phyloP scores from a whole-genome alignment of 352 stramenopile species.

The Phytophthora pseudosyringae region DNA sequence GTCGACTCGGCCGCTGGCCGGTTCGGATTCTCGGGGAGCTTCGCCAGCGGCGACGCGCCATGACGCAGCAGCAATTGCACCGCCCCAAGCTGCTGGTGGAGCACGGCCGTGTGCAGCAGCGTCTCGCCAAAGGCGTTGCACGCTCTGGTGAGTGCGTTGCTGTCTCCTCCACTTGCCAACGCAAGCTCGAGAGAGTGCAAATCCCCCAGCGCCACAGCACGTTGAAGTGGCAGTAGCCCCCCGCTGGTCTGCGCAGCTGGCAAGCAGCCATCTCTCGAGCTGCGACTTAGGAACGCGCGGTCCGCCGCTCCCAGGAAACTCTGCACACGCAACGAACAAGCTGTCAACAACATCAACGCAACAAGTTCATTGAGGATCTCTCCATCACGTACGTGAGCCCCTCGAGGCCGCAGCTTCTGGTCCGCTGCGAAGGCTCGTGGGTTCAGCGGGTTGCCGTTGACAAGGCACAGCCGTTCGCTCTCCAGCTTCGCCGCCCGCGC shows the following conservation, averaged over 20 bases:
- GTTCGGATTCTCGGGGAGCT: conserved; percentile 37
- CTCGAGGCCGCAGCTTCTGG: conserved; percentile 22
- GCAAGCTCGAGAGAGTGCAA: conserved; percentile 33
- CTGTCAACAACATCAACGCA: background rate
- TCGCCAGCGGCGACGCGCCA: conserved; percentile 47
- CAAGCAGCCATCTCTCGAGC: conserved; percentile 22
- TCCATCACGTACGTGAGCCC: conserved; percentile 21
- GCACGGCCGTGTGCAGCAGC: conserved; percentile 68
- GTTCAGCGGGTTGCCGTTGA: conserved; percentile 53
- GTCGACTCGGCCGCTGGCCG: conserved; percentile 27
- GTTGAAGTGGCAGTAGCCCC: conserved; percentile 47
- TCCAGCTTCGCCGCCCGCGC: conserved; percentile 35
- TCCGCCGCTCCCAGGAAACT: conserved; percentile 57
- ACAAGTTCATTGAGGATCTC: background rate
- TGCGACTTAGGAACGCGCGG: conserved; percentile 51
- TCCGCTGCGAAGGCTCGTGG: conserved; percentile 41
- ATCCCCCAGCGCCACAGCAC: conserved; percentile 65
- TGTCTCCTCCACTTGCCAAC: conserved; percentile 9
- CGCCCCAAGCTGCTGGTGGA: conserved; percentile 56
- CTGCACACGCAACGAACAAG: conserved; percentile 21
- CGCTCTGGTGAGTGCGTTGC: conserved; percentile 3
- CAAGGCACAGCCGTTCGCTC: conserved; percentile 40
- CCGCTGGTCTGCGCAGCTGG: conserved; percentile 46
- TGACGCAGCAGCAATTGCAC: conserved; percentile 60
- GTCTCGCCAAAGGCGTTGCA: conserved; percentile 69